A percentile compares a stretch with the other conserved stretches of the same genome.
phyloP scores from a whole-genome alignment of 495 filamentous ascomycete genomes.

The Platismatia glauca region DNA sequence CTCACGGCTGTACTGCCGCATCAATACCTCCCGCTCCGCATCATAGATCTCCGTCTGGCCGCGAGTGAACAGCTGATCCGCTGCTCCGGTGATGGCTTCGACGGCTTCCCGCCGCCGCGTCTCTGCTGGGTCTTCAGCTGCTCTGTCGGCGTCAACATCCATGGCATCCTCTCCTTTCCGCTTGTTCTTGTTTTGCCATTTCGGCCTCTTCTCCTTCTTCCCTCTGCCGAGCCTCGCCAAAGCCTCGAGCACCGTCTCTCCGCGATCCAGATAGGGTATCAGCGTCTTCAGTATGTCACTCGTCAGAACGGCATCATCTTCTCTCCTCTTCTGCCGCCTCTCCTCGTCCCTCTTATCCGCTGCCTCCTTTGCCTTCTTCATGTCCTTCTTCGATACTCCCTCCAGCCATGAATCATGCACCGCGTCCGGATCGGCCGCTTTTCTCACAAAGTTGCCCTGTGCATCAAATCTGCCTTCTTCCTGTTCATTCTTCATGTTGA shows the following conservation, averaged over 20 bases:
- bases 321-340: conserved; percentile 53
- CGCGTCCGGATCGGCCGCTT: conserved; percentile 79
- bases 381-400: conserved; percentile 86
- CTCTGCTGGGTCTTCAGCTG: conserved; percentile 61
- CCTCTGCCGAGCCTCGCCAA: conserved; percentile 70
- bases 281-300: conserved; percentile 63
- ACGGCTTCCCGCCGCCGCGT: conserved; percentile 59
- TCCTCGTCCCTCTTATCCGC: conserved; percentile 80
- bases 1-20: conserved; percentile 75
- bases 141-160: conserved; percentile 52
- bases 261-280: conserved; percentile 63
- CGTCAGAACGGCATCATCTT: conserved; percentile 65
- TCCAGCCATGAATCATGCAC: conserved; percentile 89
- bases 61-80: conserved; percentile 72
- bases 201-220: conserved; percentile 52
- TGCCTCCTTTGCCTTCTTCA: conserved; percentile 77
- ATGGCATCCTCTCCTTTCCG: conserved; percentile 51
- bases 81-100: conserved; percentile 75
- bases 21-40: conserved; percentile 70
- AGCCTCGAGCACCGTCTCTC: conserved; percentile 85
- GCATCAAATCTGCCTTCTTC: conserved; percentile 92
- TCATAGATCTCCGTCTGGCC: conserved; percentile 87
- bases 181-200: conserved; percentile 50
- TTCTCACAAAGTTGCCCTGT: conserved; percentile 83
- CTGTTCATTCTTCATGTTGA: conserved; percentile 84